These are phyloP conservation scores for Lactifluus piperatus DNA, from an alignment of 768 basidiomycete genomes.

Conservation along the genomic window DNA sequence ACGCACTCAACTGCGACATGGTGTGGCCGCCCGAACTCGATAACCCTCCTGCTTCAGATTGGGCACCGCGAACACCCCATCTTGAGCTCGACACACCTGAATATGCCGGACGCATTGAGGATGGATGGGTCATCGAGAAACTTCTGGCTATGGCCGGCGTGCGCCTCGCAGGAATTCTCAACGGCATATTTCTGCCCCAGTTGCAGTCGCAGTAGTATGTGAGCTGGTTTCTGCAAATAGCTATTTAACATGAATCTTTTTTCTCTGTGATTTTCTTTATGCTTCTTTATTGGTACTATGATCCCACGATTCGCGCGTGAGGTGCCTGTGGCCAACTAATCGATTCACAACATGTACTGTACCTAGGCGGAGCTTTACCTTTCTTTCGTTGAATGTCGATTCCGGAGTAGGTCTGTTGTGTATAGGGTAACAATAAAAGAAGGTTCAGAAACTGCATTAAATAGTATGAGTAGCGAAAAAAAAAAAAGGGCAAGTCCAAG, in stretches of 20 bases:
- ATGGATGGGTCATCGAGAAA: slow-evolving; percentile 68
- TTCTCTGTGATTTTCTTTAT: not conserved
- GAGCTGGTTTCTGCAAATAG: not conserved
- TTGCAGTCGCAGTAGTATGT: not conserved
- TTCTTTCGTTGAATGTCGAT: not conserved
- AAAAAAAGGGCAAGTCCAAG: no score
- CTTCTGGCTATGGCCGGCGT: slow-evolving; percentile 77
- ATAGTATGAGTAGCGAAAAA: slow-evolving; percentile 5
- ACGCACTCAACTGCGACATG: slow-evolving; percentile 72
- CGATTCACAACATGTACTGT: not conserved
- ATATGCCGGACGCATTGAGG: slow-evolving; percentile 62
- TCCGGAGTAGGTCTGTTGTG: not conserved
- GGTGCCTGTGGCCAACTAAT: not conserved
- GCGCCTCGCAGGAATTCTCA: slow-evolving; percentile 75
- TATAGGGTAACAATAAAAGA: not conserved
- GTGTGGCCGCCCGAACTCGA: slow-evolving; percentile 74
- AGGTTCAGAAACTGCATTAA: not conserved
- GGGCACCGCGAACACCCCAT: slow-evolving; percentile 25
- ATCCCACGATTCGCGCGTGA: not conserved
- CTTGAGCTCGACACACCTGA: slow-evolving; percentile 75
- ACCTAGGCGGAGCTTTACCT: not conserved
- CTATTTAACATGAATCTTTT: not conserved
- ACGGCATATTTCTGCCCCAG: slow-evolving; percentile 49
- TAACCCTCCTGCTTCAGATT: not conserved
- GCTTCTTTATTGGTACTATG: not conserved